Base-by-base conservation (phyloP, 1,284 basidiomycete genomes). In the Pascua guehoae region DNA sequence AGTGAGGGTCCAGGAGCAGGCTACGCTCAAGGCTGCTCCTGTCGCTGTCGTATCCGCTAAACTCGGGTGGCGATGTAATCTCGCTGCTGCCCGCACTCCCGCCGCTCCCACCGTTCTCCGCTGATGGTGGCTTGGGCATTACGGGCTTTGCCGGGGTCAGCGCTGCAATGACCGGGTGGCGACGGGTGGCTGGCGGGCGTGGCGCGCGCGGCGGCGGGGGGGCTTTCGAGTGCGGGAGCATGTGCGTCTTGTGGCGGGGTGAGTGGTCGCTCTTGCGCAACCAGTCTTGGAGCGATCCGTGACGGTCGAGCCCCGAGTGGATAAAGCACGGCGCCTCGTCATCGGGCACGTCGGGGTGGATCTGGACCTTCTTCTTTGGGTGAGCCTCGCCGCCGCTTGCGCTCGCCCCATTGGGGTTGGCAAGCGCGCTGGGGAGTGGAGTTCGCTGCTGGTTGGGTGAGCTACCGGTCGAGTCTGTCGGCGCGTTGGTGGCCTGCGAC, bases 291-390 rank as follows among this genome's bases (percentile, higher is more conserved):
- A 79, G 66, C 14, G 73, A 72, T 24, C 75, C 74, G 53, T 73
- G 68, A 42, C 70, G 66, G 58, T 80, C 75, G 24, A 80, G 67
- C 51, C 76, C 72, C 2, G 76, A 77, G 55, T 80, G 79, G 49
- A 80, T 75, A 62, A 78, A 79, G 62, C 77, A 80, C 1, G 76
- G 74, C 8, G 71, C 69, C 12, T 48, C 41, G 45, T 50, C 51
- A 40, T 56, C 48, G 32, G 53, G 49, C 17, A 43, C 45, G 39
- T 58, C 58, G 52, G 60, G 60, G 32, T 16, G 47, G 32, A 60
- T 57, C 51, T 53, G 61, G 44, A 58, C 58, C 46, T 51, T 60
- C 53, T 56, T 58, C 42, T 47, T 55, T 18, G 39, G 14, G 39
- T 15, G 38, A 12, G n/a, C 12, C 38, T 32, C 24, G 24, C 24